Evolutionary conservation across 1,284 basidiomycete genomes (phyloP).

Genomic region (Stygiomarasmius scandens): DNA sequence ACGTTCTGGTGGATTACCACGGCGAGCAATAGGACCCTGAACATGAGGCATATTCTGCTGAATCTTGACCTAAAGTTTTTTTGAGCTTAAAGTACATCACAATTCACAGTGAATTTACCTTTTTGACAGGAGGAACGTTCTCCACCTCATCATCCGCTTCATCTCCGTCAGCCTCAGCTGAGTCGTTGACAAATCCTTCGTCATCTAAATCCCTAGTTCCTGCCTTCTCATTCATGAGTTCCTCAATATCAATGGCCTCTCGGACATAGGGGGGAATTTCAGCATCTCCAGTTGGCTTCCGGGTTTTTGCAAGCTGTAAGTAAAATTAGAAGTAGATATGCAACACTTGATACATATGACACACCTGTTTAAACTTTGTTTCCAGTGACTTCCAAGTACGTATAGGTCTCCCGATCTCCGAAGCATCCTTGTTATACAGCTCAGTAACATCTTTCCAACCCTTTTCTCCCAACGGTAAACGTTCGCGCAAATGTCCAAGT

Average conservation of each 20-base stretch:
- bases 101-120: neutral
- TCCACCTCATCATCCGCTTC: neutral
- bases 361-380: constrained; percentile 34
- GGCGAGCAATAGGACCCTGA: neutral
- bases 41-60: neutral
- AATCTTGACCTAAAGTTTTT: no score
- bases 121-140: neutral
- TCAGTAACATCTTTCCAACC: constrained; percentile 23
- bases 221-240: constrained; percentile 26
- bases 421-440: constrained; percentile 26
- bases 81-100: neutral
- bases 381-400: constrained; percentile 29
- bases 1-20: neutral
- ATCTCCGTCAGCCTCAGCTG: constrained; percentile 14
- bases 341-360: constrained; percentile 14
- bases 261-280: constrained; percentile 30
- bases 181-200: constrained; percentile 21
- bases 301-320: constrained; percentile 25
- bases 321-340: neutral
- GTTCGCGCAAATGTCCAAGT: constrained; percentile 19
- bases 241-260: constrained; percentile 28
- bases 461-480: constrained; percentile 21
- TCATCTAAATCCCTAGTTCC: constrained; percentile 29
- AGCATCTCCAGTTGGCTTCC: constrained; percentile 36
- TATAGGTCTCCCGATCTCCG: constrained; percentile 16